phyloP scores from a whole-genome alignment of 805 yeast genomes.

The Saturnispora serradocipensis region DNA sequence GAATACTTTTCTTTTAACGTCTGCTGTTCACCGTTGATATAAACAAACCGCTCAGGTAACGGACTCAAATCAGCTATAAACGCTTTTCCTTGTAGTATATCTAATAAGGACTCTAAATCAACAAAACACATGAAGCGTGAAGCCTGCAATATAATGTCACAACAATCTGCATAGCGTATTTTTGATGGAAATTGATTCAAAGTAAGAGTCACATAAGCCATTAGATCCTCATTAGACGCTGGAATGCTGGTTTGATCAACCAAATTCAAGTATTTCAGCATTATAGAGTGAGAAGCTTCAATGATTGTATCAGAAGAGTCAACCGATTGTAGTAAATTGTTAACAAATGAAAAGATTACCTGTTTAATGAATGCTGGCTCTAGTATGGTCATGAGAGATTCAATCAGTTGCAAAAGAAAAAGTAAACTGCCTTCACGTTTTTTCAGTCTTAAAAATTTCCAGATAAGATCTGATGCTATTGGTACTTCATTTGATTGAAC shows the following conservation, averaged over 20 bases:
- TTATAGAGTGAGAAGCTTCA: slow-evolving; percentile 60
- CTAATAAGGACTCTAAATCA: slow-evolving; percentile 1
- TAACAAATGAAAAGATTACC: slow-evolving; percentile 20
- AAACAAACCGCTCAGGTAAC: slow-evolving; percentile 3
- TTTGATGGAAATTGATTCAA: slow-evolving; percentile 47
- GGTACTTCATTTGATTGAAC: slow-evolving; percentile 20
- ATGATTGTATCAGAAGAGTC: slow-evolving; percentile 26
- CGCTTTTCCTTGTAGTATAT: slow-evolving; percentile 6
- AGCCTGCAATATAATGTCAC: slow-evolving; percentile 36
- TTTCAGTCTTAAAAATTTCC: slow-evolving; percentile 8
- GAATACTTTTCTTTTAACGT: slow-evolving; percentile 21
- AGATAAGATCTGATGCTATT: slow-evolving; percentile 22
- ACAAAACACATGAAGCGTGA: neutral
- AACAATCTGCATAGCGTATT: slow-evolving; percentile 46
- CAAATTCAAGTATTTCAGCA: slow-evolving; percentile 26
- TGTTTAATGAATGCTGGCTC: slow-evolving; percentile 28
- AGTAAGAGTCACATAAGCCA: neutral
- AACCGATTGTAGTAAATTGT: slow-evolving; percentile 17
- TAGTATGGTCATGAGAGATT: slow-evolving; percentile 30
- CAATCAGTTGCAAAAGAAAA: slow-evolving; percentile 40
- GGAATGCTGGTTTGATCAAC: slow-evolving; percentile 11
- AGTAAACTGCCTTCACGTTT: slow-evolving; percentile 30
- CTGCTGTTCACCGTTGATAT: slow-evolving; percentile 9
- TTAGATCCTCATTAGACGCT: neutral
- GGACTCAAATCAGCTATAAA: slow-evolving; percentile 6